Evolutionary conservation across 2,329 filamentous ascomycete genomes (phyloP), one percentile per base, ranked within the genome.

Genomic region (Talaromyces sp.): DNA sequence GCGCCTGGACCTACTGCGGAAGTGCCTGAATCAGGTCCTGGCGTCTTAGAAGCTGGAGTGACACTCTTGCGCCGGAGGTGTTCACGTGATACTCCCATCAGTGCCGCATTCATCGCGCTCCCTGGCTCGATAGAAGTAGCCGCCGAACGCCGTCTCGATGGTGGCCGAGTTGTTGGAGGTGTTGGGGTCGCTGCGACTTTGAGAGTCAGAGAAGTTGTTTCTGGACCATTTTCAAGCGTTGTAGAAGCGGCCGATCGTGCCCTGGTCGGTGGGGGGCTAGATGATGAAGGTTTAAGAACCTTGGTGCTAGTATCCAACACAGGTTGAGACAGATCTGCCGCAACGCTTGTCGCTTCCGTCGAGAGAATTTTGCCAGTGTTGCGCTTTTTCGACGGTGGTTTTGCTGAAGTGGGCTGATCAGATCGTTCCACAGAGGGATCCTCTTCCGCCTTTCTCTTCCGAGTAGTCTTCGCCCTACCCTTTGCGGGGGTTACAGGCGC

Each of bases 371-470:
- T 47, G 69, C 70, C 76, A 66, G 68, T 75, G 69, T 76, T 80
- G 59, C 76, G 79, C 65, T 74, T 78, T 69, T 79, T 81, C 22
- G 72, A 54, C 24, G 54, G 16, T 19, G 65, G 65, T 37, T 64
- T 64, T 16, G 65, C 43, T 16, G 62, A 41, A 19, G 16, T 24
- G 19, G 65, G n/a, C 13, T 43, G 47, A 57, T 60, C 62, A 45
- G 58, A 22, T 37, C 41, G 59, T 14, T 66, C 66, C 67, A 65
- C 58, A 52, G 63, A 60, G 61, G 22, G 47, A 7, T 78, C 35
- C 14, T 81, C 76, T 58, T 87, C 85, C 47, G 83, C 78, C 71
- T 87, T 88, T 60, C 86, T 81, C 74, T 88, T 88, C 59, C 73
- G 77, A 45, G 75, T 71, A 31, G 72, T 69, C 66, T 73, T 75